These are phyloP conservation scores for Lactarius vividus DNA, from an alignment of 768 basidiomycete species.

Conservation along the genomic window DNA sequence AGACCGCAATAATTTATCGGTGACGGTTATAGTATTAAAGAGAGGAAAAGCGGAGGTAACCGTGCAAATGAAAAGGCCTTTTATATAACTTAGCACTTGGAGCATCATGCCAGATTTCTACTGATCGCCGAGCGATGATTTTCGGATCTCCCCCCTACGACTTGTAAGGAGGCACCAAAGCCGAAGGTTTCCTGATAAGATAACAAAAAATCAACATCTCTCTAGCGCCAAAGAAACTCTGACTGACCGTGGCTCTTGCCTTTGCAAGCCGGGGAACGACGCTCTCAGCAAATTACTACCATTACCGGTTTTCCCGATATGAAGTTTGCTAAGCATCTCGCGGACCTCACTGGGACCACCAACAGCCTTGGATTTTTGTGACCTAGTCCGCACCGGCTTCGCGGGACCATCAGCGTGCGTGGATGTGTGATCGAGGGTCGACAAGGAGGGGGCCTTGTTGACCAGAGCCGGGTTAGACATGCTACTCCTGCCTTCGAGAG, in stretches of 20 bases:
- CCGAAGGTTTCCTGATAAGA: constrained; percentile 12
- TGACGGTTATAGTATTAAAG: not conserved
- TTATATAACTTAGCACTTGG: constrained; percentile 1
- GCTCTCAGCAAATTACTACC: constrained; percentile 60
- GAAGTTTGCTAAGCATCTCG: constrained; percentile 79
- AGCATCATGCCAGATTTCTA: constrained; percentile 2
- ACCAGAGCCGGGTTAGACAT: constrained; percentile 74
- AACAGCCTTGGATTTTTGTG: constrained; percentile 47
- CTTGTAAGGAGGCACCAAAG: constrained; percentile 38
- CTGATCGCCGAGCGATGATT: not conserved
- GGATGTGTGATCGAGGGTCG: constrained; percentile 70
- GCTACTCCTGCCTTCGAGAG: constrained; percentile 80
- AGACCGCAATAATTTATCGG: constrained; percentile 10
- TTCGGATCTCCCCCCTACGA: constrained; percentile 23
- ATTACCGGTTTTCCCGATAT: constrained; percentile 68
- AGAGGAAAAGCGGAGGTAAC: not conserved
- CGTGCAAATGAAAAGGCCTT: constrained; percentile 6
- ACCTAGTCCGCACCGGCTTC: constrained; percentile 53
- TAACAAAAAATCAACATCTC: not conserved
- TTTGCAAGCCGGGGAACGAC: constrained; percentile 61
- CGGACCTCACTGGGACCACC: constrained; percentile 68
- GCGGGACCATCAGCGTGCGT: constrained; percentile 37
- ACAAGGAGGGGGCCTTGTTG: constrained; percentile 63
- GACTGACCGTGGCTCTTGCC: constrained; percentile 42
- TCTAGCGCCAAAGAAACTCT: not conserved